Evolutionary conservation across 768 basidiomycete genomes (phyloP).

Genomic region (Candolleomyces aberdarensis): DNA sequence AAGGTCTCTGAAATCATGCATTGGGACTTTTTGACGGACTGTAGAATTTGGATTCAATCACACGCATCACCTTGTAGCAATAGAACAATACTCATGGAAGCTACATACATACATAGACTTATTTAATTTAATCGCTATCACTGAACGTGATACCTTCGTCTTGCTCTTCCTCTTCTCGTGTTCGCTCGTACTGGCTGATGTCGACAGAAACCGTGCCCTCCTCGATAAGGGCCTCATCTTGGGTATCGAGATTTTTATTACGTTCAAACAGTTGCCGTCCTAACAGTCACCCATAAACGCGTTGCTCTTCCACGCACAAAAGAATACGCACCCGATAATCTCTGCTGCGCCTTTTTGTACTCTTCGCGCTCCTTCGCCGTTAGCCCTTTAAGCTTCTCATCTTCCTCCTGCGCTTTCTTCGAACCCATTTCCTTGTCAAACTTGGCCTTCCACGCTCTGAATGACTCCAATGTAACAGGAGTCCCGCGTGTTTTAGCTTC

Average conservation of each 20-base stretch:
- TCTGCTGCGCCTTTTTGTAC: constrained; percentile 54
- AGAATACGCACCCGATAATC: constrained; percentile 61
- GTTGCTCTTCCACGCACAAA: background rate
- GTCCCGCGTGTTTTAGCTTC: constrained; percentile 87
- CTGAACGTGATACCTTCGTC: constrained; percentile 75
- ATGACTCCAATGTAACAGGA: constrained; percentile 81
- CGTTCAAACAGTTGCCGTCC: constrained; percentile 93
- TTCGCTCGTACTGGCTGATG: constrained; percentile 82
- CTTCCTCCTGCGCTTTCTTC: constrained; percentile 68
- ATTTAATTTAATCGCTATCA: constrained; percentile 69
- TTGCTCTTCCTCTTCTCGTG: constrained; percentile 57
- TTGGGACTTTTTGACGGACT: too few species aligned
- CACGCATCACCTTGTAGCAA: background rate
- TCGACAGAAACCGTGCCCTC: constrained; percentile 89
- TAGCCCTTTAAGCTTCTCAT: constrained; percentile 64
- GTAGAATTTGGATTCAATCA: too few species aligned
- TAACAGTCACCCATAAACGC: constrained; percentile 25
- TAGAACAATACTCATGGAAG: background rate
- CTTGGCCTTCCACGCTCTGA: constrained; percentile 75
- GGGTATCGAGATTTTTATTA: constrained; percentile 59
- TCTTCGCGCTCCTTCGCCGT: constrained; percentile 86
- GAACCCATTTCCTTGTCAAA: constrained; percentile 69
- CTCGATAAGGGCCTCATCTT: constrained; percentile 76
- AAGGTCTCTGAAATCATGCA: constrained; percentile 46
- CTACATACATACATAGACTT: constrained; percentile 1